phyloP scores from a whole-genome alignment of 2,329 filamentous ascomycete species.

The Fusarium agapanthi region DNA sequence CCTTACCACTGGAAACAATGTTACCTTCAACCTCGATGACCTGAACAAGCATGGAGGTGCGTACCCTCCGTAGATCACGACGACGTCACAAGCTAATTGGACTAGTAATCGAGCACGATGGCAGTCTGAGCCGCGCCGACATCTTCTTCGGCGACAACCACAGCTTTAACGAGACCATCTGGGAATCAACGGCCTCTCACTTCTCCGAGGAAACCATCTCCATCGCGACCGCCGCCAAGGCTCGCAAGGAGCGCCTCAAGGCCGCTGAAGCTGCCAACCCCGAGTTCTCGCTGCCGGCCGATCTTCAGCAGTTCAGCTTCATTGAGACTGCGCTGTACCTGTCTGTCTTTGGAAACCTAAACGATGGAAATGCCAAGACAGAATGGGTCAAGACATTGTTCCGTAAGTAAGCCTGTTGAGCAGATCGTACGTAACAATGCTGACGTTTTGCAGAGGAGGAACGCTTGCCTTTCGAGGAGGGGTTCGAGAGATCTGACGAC shows the following conservation, averaged over 20 bases:
- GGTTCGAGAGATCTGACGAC: conserved; percentile 27
- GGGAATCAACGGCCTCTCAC: conserved; percentile 23
- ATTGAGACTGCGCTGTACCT: conserved; percentile 37
- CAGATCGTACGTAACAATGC: not conserved
- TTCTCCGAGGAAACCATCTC: conserved; percentile 35
- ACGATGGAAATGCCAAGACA: conserved; percentile 31
- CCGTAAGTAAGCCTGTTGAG: not conserved
- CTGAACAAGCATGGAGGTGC: conserved; percentile 30
- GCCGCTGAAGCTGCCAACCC: conserved; percentile 30
- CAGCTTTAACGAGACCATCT: conserved; percentile 38
- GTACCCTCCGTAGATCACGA: fast-evolving
- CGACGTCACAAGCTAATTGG: not conserved
- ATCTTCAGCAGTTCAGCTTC: conserved; percentile 19
- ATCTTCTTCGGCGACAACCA: conserved; percentile 36
- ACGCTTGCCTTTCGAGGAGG: conserved; percentile 29
- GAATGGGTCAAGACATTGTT: conserved; percentile 37
- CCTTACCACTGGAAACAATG: conserved; percentile 26
- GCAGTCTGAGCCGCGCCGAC: conserved; percentile 36
- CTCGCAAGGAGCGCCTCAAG: conserved; percentile 31
- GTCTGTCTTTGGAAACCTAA: conserved; percentile 24
- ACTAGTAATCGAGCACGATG: conserved; percentile 34
- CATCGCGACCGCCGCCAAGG: conserved; percentile 28
- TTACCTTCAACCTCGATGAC: conserved; percentile 35
- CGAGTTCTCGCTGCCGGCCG: conserved; percentile 14
- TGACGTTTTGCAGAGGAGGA: conserved; percentile 29